phyloP scores from a whole-genome alignment of 371 early-diverging fungal genomes.

The Batrachochytrium dendrobatidis region DNA sequence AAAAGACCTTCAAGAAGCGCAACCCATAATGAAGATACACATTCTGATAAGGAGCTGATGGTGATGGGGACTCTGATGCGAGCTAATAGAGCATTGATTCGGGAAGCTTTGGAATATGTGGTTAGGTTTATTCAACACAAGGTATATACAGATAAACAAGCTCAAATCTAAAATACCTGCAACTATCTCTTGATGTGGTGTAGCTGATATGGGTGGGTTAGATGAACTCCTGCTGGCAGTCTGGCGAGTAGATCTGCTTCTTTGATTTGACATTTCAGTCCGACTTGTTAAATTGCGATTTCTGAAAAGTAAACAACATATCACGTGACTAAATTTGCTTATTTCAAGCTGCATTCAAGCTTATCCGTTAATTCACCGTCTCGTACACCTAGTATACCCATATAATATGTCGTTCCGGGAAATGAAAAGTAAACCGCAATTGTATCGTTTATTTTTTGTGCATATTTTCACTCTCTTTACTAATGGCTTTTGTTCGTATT shows the following conservation, averaged over 20 bases:
- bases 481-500: no score
- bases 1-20: conserved; percentile 33
- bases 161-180: not conserved
- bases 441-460: not conserved
- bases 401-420: conserved; percentile 24
- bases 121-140: not conserved
- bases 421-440: conserved; percentile 13
- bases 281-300: no score
- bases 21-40: conserved; percentile 31
- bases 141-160: not conserved
- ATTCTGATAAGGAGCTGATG: conserved; percentile 15
- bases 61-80: conserved; percentile 17
- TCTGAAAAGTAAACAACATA: no score
- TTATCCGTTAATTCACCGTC: no score
- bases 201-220: no score
- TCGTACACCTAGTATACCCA: no score
- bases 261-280: not conserved
- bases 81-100: conserved; percentile 11
- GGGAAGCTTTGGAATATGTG: not conserved
- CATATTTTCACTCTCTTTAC: no score
- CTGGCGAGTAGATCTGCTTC: not conserved
- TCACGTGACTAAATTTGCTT: no score
- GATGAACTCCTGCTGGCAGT: not conserved
- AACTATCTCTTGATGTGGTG: not conserved
- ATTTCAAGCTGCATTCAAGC: no score